These are phyloP conservation scores for Lactarius hatsudake DNA, from an alignment of 768 basidiomycete genomes.

Conservation along the genomic window DNA sequence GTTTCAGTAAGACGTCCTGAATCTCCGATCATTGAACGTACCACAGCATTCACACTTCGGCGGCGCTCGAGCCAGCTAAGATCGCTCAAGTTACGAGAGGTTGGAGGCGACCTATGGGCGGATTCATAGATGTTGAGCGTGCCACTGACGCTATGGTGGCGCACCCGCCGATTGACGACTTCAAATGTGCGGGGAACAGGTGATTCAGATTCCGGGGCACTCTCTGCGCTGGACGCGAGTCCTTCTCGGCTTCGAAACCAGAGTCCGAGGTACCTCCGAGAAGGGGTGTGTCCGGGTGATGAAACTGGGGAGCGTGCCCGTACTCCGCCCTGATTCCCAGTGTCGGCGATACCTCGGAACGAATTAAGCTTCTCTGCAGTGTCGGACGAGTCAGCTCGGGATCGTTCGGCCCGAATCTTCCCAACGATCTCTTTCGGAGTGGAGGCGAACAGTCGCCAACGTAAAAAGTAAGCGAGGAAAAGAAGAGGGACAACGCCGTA, in stretches of 20 bases:
- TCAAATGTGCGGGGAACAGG: constrained; percentile 43
- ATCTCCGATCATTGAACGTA: constrained; percentile 38
- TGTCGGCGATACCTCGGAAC: constrained; percentile 2
- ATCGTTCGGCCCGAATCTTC: constrained; percentile 15
- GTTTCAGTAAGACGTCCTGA: constrained; percentile 1
- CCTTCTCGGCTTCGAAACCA: constrained; percentile 39
- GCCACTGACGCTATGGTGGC: constrained; percentile 48
- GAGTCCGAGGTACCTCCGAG: constrained; percentile 37
- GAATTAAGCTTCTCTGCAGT: constrained; percentile 42
- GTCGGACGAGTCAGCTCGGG: constrained; percentile 40
- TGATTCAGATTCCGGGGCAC: constrained; percentile 31
- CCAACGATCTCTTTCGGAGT: constrained; percentile 14
- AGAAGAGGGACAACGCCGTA: constrained; percentile 52
- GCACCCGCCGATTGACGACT: constrained; percentile 52
- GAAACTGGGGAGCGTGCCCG: constrained; percentile 34
- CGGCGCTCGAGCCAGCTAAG: constrained; percentile 77
- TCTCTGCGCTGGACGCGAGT: constrained; percentile 40
- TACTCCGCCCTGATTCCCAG: constrained; percentile 24
- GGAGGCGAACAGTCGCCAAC: constrained; percentile 17
- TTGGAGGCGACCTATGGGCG: constrained; percentile 44
- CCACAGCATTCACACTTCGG: constrained; percentile 67
- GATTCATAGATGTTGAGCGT: constrained; percentile 37
- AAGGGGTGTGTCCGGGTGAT: constrained; percentile 31
- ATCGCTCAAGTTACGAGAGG: constrained; percentile 60
- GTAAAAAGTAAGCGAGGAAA: constrained; percentile 34